phyloP scores from a whole-genome alignment of 202 grass and related monocot species.

The Carex arenaria region DNA sequence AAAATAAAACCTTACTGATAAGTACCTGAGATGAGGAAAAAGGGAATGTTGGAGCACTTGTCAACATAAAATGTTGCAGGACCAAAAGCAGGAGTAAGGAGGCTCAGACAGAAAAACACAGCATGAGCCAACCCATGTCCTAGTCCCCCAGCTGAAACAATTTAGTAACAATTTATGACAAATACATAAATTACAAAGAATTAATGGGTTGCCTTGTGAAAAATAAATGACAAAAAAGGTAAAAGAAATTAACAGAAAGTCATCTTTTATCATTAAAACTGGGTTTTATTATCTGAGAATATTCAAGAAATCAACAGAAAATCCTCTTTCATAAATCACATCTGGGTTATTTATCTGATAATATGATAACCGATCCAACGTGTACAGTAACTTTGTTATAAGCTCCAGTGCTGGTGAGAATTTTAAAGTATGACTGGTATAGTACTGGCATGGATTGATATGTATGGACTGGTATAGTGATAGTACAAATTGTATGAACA shows the following conservation, averaged over 20 bases:
- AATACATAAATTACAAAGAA: not conserved
- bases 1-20: not conserved
- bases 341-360: not conserved
- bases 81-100: slow-evolving; percentile 90
- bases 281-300: not conserved
- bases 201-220: not conserved
- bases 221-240: not conserved
- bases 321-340: not conserved
- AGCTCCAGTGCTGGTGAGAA: not conserved
- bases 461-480: not conserved
- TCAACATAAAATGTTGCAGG: slow-evolving; percentile 87
- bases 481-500: not conserved
- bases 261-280: not conserved
- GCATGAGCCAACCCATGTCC: slow-evolving; percentile 89
- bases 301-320: not conserved
- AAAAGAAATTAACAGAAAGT: not conserved
- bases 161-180: not conserved
- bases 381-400: not conserved
- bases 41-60: slow-evolving; percentile 72
- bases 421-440: not conserved
- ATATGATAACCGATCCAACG: not conserved
- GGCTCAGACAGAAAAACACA: slow-evolving; percentile 89
- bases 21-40: slow-evolving; percentile 79
- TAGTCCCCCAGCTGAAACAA: slow-evolving; percentile 86
- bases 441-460: not conserved